Evolutionary conservation across 768 basidiomycete genomes (phyloP), one percentile per base, ranked within the genome.

Genomic region (Obba rivulosa): DNA sequence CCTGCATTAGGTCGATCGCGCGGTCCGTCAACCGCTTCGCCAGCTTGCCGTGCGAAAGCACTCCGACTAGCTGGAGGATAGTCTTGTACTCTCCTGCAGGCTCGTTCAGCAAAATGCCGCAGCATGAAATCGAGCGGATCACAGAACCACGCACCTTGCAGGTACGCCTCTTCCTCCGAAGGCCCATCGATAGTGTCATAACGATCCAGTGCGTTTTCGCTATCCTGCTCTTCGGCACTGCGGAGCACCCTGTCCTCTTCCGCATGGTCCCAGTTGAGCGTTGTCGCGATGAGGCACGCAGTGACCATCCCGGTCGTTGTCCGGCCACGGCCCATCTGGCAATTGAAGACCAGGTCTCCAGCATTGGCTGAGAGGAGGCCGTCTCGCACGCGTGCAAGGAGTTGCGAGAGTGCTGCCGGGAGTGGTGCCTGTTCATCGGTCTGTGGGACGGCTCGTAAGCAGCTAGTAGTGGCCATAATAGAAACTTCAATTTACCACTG

Each of bases 231-330:
- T 3, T 67, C 65, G 1, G 42, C 34, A 11, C 13, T 24, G 10
- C 44, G 45, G 8, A 52, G 43, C 20, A 51, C 23, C 23, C 66
- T 31, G 28, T 44, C 65, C 43, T 75, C 71, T 46, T 72, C 67
- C 23, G 67, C 74, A 38, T 55, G 57, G 36, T 69, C 63, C 81
- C 86, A 85, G 43, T 74, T 71, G 67, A 78, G 70, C 8, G 79
- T 79, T 2, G 81, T 88, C 10, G 92, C 86, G 45, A 96, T 88
- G 21, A 97, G 71, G 48, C 85, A 89, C 0, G 91, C 90, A 21
- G 85, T 83, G 48, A 92, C 80, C 92, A 97, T 98, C 4, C 96
- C 96, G 0, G 93, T 97, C 0, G 96, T 99, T 5, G 96, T 99
- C 34, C 87, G 75, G 14, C 84, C 87, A 47, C 87, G 73, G 20